Conservation (phyloP, 1,284 basidiomycete species). For the Anthracocystis panici-leucophaei region DNA sequence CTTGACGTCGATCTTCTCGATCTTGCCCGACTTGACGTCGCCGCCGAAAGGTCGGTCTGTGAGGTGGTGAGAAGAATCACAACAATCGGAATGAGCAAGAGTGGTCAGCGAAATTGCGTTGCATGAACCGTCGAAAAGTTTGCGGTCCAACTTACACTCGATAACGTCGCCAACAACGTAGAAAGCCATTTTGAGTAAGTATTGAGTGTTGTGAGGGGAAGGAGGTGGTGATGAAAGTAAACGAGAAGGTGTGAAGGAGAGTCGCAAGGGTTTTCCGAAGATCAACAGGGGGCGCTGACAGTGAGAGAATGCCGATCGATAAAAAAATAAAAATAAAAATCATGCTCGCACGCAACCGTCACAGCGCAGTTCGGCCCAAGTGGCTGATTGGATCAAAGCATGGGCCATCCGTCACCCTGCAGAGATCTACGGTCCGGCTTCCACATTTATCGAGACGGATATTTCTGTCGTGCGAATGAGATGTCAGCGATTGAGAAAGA, state of each 20-base stretch:
- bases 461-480: conserved; percentile 10
- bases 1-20: conserved; percentile 65
- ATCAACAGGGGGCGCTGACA: conserved; percentile 3
- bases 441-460: conserved; percentile 1
- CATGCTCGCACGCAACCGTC: conserved; percentile 15
- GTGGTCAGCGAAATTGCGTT: conserved; percentile 1
- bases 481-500: no score
- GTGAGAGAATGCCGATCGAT: conserved; percentile 33
- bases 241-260: not conserved
- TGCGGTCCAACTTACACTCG: conserved; percentile 47
- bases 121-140: not conserved
- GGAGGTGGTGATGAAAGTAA: conserved; percentile 1
- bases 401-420: conserved; percentile 35
- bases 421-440: conserved; percentile 29
- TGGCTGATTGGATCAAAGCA: conserved; percentile 13
- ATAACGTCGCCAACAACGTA: conserved; percentile 61
- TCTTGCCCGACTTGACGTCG: conserved; percentile 62
- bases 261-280: conserved; percentile 12
- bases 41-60: conserved; percentile 64
- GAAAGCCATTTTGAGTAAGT: conserved; percentile 46
- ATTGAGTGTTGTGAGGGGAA: not conserved
- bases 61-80: not conserved
- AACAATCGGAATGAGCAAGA: not conserved
- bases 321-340: conserved; percentile 11
- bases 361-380: conserved; percentile 2